Percentiles rank a stretch among this genome's conserved stretches.
Evolutionary conservation across 306 rosid genomes (phyloP).

Genomic region (Hippophae rhamnoides): DNA sequence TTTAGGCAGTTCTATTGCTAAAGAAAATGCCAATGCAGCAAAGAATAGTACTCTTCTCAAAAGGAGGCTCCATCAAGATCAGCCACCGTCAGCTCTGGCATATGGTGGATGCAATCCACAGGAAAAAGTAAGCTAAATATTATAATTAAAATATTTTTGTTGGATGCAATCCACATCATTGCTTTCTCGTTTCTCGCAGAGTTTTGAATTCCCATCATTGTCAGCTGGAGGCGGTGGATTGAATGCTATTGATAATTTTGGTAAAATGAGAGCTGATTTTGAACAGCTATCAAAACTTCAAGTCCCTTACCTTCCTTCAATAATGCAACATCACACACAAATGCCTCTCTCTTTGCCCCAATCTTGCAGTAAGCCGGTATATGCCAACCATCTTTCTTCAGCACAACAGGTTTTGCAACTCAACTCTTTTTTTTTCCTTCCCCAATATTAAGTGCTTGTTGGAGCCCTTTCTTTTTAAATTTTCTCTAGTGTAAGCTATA

Average conservation of each 20-base stretch:
- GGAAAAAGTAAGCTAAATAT: constrained; percentile 40
- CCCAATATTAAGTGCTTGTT: neutral
- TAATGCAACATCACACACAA: constrained; percentile 30
- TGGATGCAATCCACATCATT: constrained; percentile 15
- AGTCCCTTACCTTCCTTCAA: constrained; percentile 39
- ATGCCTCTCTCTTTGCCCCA: constrained; percentile 34
- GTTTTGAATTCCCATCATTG: constrained; percentile 48
- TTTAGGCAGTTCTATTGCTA: constrained; percentile 5
- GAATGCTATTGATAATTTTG: constrained; percentile 23
- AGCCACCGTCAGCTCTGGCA: constrained; percentile 15
- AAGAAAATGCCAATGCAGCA: constrained; percentile 21
- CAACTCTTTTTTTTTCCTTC: neutral
- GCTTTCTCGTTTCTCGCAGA: constrained; percentile 34
- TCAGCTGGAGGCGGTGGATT: constrained; percentile 37
- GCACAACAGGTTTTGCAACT: constrained; percentile 43
- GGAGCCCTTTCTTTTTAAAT: too few relatives aligned
- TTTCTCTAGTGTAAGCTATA: too few relatives aligned
- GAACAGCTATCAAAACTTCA: constrained; percentile 39
- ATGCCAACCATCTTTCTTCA: constrained; percentile 28
- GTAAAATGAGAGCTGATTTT: constrained; percentile 28
- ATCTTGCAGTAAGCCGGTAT: constrained; percentile 30
- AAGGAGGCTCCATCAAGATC: constrained; percentile 25
- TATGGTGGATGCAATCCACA: constrained; percentile 23
- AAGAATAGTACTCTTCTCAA: constrained; percentile 30
- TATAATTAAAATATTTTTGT: constrained; percentile 7